Evolutionary conservation across 768 basidiomycete genomes (phyloP).

Genomic region (Dioszegia hungarica): DNA sequence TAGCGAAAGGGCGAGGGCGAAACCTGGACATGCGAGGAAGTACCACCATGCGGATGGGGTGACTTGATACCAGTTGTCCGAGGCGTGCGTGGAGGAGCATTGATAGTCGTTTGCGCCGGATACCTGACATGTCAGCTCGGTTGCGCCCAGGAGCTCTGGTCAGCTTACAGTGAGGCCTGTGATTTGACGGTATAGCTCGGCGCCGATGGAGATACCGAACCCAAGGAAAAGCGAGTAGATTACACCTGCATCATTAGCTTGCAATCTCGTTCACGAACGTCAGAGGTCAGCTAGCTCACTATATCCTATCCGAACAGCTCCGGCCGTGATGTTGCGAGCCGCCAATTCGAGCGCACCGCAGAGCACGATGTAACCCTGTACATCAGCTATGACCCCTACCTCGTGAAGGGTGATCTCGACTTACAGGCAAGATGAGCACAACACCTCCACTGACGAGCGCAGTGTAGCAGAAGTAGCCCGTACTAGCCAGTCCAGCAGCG

Average conservation of each 20-base stretch:
- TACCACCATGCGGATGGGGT: constrained; percentile 70
- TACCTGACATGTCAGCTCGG: constrained; percentile 10
- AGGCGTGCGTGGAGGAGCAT: constrained; percentile 59
- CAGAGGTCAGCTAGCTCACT: constrained; percentile 51
- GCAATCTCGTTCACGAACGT: not conserved
- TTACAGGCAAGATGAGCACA: constrained; percentile 73
- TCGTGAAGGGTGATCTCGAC: constrained; percentile 25
- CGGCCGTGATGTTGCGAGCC: constrained; percentile 73
- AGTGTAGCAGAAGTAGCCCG: constrained; percentile 70
- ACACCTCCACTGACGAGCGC: constrained; percentile 71
- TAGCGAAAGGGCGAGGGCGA: constrained; percentile 47
- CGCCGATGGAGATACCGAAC: constrained; percentile 74
- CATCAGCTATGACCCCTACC: not conserved
- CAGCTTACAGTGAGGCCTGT: constrained; percentile 44
- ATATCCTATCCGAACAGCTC: constrained; percentile 78
- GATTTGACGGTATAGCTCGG: constrained; percentile 61
- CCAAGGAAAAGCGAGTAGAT: constrained; percentile 60
- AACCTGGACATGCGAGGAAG: constrained; percentile 50
- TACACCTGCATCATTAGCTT: constrained; percentile 43
- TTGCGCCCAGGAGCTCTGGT: too few relatives aligned
- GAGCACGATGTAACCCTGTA: constrained; percentile 48
- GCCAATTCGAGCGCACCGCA: constrained; percentile 71
- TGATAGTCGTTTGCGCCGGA: constrained; percentile 56
- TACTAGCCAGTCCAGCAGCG: constrained; percentile 66
- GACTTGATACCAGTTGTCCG: constrained; percentile 67